Base-by-base conservation (phyloP, 257 asterid species). In the Scutellaria barbata region DNA sequence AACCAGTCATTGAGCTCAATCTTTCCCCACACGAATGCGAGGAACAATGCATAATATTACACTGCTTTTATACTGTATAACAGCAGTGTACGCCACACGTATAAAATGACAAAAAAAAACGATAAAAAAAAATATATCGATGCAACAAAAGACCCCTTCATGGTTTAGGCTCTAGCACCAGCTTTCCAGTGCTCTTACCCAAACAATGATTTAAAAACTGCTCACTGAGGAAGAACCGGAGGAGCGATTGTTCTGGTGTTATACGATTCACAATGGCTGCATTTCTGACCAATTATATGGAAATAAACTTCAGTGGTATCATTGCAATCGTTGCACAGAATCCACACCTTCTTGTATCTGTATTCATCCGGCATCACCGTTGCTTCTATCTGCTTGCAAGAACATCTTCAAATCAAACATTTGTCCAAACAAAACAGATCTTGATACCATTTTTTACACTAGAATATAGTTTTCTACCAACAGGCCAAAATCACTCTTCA, bases 321-420 rank as follows among this genome's bases (percentile, higher is more conserved):
- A 16, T 89, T 88, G 85, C 99, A 95, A 80, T 95, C 99, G 10
- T 95, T 92, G 74, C 99, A 95, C 10, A 95, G 81, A 76, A 95
- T 88, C 98, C 99, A 95, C 35, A 89, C 99, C 98, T 88, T 95
- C 85, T 86, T 89, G 76, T 84, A 54, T 82, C 98, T 83, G 46
- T 89, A 90, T 66, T 95, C 95, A 20, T 88, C 96, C 0, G 97
- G 99, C 96, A 88, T 89, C 71, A 80, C 74, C 1, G 99, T 92
- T 43, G 82, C 87, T 74, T 88, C 99, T 61, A 95, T 88, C 98
- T 95, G 85, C 20, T 66, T 7, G 59, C 5, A 45, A 17, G 39
- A 30, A 54, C 72, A 65, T 56, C 33, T n/a, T 53, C 18, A 53
- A n/a, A 53, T 59, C 9, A 11, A 39, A n/a, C 22, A 11, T 20